Conservation (phyloP, 768 basidiomycete genomes). For the Serendipita vermifera region DNA sequence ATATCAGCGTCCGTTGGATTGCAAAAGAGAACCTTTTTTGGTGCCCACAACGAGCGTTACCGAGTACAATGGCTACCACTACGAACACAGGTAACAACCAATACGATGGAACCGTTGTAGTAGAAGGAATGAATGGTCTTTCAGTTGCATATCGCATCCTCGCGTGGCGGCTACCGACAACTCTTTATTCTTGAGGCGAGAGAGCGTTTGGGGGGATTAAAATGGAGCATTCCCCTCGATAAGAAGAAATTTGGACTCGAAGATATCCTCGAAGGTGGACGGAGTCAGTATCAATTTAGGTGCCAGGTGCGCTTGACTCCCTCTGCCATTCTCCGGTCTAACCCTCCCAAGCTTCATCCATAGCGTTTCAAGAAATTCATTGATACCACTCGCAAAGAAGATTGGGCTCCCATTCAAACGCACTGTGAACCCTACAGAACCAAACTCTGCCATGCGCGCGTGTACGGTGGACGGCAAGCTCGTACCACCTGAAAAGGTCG, state of each 20-base stretch:
- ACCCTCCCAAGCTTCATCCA: neutral
- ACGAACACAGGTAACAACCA: no score
- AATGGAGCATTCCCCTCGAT: no score
- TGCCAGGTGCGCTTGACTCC: neutral
- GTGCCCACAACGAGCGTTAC: no score
- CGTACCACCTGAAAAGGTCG: neutral
- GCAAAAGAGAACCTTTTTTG: no score
- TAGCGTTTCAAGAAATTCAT: slow-evolving; percentile 12
- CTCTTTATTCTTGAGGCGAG: slow-evolving; percentile 14
- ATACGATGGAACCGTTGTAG: neutral
- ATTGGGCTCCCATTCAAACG: slow-evolving; percentile 9
- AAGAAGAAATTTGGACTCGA: no score
- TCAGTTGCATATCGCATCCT: neutral
- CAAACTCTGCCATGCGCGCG: neutral
- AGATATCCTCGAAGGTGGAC: neutral
- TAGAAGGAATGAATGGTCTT: neutral
- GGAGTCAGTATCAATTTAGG: slow-evolving; percentile 9
- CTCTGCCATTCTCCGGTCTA: neutral
- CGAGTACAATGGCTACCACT: no score
- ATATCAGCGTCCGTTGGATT: no score
- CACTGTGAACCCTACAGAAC: no score
- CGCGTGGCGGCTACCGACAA: neutral
- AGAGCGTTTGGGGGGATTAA: slow-evolving; percentile 11
- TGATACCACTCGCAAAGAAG: slow-evolving; percentile 11
- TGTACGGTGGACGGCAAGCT: neutral